Evolutionary conservation across 805 yeast species (phyloP).

Genomic region (Metschnikowia cubensis): DNA sequence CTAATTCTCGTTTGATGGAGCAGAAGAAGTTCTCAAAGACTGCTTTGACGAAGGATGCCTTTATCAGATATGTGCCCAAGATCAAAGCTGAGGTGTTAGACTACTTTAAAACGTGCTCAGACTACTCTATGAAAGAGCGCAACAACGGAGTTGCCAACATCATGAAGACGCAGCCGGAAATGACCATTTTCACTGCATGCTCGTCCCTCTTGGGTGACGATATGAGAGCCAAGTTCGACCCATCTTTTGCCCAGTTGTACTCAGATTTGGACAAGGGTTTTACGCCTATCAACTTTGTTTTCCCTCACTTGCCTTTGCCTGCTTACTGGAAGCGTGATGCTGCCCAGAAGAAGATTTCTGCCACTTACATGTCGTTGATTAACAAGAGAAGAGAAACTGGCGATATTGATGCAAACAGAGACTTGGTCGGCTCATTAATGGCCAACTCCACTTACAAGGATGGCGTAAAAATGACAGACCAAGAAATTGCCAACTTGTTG

Average conservation of each 20-base stretch:
- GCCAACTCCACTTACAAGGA: conserved; percentile 82
- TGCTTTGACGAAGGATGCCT: conserved; percentile 82
- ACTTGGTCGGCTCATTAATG: conserved; percentile 85
- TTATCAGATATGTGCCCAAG: conserved; percentile 80
- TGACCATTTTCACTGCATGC: conserved; percentile 95
- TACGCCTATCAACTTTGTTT: conserved; percentile 92
- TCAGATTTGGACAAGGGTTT: conserved; percentile 95
- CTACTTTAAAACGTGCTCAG: conserved; percentile 54
- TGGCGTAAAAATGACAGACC: conserved; percentile 91
- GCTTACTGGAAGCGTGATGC: conserved; percentile 78
- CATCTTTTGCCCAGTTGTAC: conserved; percentile 79
- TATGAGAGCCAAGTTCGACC: conserved; percentile 76
- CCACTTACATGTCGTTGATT: conserved; percentile 78
- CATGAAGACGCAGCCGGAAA: conserved; percentile 84
- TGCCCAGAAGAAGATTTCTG: conserved; percentile 80
- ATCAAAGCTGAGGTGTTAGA: conserved; percentile 72
- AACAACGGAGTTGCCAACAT: conserved; percentile 56
- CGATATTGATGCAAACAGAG: conserved; percentile 74
- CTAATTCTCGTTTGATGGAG: conserved; percentile 92
- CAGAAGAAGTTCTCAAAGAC: conserved; percentile 95
- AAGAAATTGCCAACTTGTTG: conserved; percentile 86
- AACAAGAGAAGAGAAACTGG: conserved; percentile 66
- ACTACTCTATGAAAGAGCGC: conserved; percentile 40
- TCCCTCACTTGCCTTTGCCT: conserved; percentile 89
- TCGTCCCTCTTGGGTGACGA: conserved; percentile 89